phyloP scores from a whole-genome alignment of 768 basidiomycete genomes.

The Ephemerocybe angulata region DNA sequence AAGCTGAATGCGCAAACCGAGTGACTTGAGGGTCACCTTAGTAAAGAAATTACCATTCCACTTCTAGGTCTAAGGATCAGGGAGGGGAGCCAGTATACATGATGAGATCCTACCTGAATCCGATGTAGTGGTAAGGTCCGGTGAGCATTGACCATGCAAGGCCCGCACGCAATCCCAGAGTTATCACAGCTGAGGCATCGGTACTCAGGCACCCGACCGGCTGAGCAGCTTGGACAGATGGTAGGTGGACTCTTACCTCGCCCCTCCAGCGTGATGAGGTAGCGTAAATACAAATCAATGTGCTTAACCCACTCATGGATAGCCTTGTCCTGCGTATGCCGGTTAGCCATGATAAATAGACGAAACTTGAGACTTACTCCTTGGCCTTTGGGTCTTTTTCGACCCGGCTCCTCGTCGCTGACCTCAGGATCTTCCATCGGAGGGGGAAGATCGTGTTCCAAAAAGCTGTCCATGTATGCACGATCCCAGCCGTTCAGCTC shows the following conservation, averaged over 20 bases:
- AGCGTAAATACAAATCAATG: background rate
- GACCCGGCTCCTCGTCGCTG: background rate
- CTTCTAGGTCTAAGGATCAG: background rate
- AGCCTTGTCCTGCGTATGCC: background rate
- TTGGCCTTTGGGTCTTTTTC: background rate
- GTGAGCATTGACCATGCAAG: background rate
- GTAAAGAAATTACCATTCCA: constrained; percentile 8
- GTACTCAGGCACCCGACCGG: background rate
- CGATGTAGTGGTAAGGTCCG: background rate
- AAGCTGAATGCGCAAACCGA: constrained; percentile 26
- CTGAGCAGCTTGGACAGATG: background rate
- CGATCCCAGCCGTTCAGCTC: background rate
- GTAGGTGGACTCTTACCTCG: background rate
- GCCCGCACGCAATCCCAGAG: background rate
- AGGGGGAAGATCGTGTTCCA: background rate
- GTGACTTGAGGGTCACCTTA: constrained; percentile 12
- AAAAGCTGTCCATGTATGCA: background rate
- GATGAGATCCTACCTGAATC: background rate
- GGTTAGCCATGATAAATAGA: background rate
- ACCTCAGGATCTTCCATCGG: background rate
- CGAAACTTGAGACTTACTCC: background rate
- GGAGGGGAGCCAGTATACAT: background rate
- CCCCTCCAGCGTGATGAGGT: background rate
- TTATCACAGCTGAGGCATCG: background rate
- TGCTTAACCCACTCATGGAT: background rate